Evolutionary conservation across 176 grass and related monocot species (phyloP).

Genomic region (Musa beccarii): DNA sequence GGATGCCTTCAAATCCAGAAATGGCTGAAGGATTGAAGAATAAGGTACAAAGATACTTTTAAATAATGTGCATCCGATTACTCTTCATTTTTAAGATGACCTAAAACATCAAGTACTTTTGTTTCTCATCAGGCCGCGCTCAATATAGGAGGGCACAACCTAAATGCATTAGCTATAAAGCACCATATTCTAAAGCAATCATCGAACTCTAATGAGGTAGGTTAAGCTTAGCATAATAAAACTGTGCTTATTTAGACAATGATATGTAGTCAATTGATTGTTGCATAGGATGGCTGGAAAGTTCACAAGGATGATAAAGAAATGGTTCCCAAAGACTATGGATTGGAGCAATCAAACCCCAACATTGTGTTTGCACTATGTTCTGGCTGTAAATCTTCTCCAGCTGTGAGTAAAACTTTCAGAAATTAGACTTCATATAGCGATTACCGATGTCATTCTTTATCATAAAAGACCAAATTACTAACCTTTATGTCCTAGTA

Average conservation of each 20-base stretch:
- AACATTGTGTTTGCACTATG: constrained; percentile 79
- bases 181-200: constrained; percentile 59
- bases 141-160: constrained; percentile 62
- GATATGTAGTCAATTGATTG: neutral
- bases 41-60: constrained; percentile 26
- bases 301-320: constrained; percentile 50
- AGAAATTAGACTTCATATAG: too few species aligned
- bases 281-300: constrained; percentile 35
- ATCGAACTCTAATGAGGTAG: constrained; percentile 52
- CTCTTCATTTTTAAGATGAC: neutral
- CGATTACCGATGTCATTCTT: too few species aligned
- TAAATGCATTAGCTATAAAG: constrained; percentile 65
- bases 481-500: too few species aligned
- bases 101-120: neutral
- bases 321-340: constrained; percentile 34
- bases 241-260: neutral
- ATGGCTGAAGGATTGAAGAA: constrained; percentile 50
- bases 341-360: constrained; percentile 42
- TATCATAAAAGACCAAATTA: too few species aligned
- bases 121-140: constrained; percentile 34
- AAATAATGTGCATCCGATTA: too few species aligned
- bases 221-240: neutral
- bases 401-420: constrained; percentile 49
- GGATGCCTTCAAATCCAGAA: constrained; percentile 71
- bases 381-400: constrained; percentile 74